Base-by-base conservation (phyloP, 768 basidiomycete species). In the Candolleomyces aberdarensis region DNA sequence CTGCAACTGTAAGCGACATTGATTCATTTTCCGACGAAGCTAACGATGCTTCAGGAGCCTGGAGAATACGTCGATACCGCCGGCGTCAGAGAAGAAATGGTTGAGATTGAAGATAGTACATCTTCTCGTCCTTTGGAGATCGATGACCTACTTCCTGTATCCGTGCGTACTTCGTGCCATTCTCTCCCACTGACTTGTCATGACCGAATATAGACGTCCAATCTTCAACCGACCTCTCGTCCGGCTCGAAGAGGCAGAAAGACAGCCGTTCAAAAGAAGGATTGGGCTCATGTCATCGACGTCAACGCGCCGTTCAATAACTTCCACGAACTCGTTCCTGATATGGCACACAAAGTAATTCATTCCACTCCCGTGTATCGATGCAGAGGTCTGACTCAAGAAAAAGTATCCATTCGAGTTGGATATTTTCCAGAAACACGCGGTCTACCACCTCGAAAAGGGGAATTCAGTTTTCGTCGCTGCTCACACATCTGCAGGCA, bases 381-480 rank as follows among this genome's bases (percentile, higher is more conserved):
- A 31, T 7, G 29, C 11, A 26, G 4, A 17, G 10, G 22, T 22
- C 43, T 40, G 19, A 49, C 26, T 59, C 19, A 63, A 22, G 40
- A 46, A 50, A 7, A 46, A 75, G 95, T 99, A 98, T 75, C 96
- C 97, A n/a, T 99, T 99, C 74, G 94, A 97, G 70, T 82, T 99
- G 32, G 97, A 99, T 73, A 96, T 89, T 0, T 99, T 98, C 78
- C 97, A 99, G 74, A 98, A 98, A 72, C 94, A 98, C 71, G 97
- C 97, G 1, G 93, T 98, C 7, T 97, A 97, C 74, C 95, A 97
- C 74, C 82, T 99, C 17, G 97, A 99, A 73, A 86, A 92, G 80
- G 97, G 96, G 9, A 93, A 99, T 65, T 96, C 94, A 13, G 96
- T 99, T 17, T 99, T 99, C 71, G 96, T 99, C n/a, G 97, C 97